phyloP scores from a whole-genome alignment of 2,329 filamentous ascomycete species.

The Endoconidiophora laricicola region DNA sequence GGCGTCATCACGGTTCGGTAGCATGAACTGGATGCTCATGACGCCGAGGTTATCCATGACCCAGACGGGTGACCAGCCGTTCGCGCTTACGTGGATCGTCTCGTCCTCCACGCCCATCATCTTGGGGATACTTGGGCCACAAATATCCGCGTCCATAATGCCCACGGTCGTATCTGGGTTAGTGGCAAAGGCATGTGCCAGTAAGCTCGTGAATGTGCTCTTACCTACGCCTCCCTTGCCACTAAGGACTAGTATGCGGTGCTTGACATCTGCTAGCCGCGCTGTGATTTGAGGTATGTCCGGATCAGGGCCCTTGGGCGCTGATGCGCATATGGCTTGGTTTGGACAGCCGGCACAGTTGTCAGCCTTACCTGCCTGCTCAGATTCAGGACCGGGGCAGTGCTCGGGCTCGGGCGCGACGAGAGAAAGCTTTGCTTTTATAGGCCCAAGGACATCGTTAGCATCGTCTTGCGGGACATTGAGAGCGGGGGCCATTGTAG shows the following conservation, averaged over 20 bases:
- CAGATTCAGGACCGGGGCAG: constrained; percentile 78
- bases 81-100: constrained; percentile 76
- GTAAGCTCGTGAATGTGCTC: constrained; percentile 76
- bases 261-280: constrained; percentile 63
- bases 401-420: constrained; percentile 94
- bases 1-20: constrained; percentile 82
- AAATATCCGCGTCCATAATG: constrained; percentile 97
- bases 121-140: constrained; percentile 88
- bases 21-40: constrained; percentile 98
- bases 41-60: constrained; percentile 84
- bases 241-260: constrained; percentile 84
- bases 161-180: constrained; percentile 68
- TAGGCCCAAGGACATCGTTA: constrained; percentile 55
- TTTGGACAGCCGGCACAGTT: constrained; percentile 93
- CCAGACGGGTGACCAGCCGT: constrained; percentile 92
- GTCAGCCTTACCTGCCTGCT: constrained; percentile 53
- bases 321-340: constrained; percentile 83
- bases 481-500: constrained; percentile 61
- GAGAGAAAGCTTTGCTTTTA: constrained; percentile 59
- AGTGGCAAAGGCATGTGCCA: constrained; percentile 75
- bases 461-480: constrained; percentile 41
- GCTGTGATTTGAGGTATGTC: constrained; percentile 80
- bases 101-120: constrained; percentile 97
- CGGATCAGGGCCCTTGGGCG: constrained; percentile 87
- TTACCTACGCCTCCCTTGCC: constrained; percentile 97